Percentiles rank a stretch among this genome's conserved stretches.
These are phyloP conservation scores for Kernera saxatilis DNA, from an alignment of 345 rosid species.

Conservation along the genomic window DNA sequence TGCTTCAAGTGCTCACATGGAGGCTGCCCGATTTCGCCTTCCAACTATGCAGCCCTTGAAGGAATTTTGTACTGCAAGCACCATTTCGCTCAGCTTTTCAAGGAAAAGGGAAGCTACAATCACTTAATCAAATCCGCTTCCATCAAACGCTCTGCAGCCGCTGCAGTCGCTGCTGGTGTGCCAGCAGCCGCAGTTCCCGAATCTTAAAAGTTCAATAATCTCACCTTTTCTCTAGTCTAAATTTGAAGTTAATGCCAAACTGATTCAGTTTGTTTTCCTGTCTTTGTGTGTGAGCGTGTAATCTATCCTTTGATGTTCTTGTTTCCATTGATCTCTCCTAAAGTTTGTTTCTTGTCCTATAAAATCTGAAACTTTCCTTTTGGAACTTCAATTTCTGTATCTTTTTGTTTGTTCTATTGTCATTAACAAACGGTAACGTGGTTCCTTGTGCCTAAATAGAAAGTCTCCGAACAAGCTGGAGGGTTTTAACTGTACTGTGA, in stretches of 20 bases:
- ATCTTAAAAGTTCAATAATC: conserved; percentile 30
- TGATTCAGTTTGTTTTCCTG: conserved; percentile 4
- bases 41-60: conserved; percentile 71
- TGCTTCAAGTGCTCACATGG: conserved; percentile 88
- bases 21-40: conserved; percentile 65
- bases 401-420: neutral
- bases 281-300: conserved; percentile 22
- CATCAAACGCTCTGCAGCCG: conserved; percentile 67
- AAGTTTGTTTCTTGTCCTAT: conserved; percentile 15
- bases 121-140: conserved; percentile 88
- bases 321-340: conserved; percentile 1
- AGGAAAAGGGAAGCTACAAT: conserved; percentile 97
- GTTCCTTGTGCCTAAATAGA: neutral
- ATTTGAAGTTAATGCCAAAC: conserved; percentile 14
- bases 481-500: neutral
- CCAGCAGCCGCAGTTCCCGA: conserved; percentile 38
- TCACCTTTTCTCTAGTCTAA: conserved; percentile 14
- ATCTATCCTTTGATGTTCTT: conserved; percentile 22
- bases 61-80: conserved; percentile 81
- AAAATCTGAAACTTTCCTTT: neutral
- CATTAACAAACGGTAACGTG: neutral
- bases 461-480: neutral
- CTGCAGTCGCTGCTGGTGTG: conserved; percentile 52
- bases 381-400: neutral
- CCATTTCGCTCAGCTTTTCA: conserved; percentile 83